phyloP scores from a whole-genome alignment of 192 early-diverging fungal genomes.

The Coemansia sp. region DNA sequence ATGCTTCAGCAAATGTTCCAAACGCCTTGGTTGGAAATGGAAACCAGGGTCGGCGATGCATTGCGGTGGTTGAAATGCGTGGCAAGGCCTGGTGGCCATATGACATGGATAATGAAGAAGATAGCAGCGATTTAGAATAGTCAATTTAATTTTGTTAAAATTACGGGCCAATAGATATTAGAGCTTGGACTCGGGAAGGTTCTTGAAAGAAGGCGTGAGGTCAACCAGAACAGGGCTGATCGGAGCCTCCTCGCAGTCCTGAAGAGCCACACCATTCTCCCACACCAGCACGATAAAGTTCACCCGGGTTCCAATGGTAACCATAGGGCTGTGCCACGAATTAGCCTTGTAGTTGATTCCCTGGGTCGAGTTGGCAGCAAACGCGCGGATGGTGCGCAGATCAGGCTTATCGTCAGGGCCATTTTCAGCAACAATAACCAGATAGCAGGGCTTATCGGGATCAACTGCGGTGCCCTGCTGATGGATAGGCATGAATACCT shows the following conservation, averaged over 20 bases:
- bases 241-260: conserved; percentile 70
- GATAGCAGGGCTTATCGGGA: conserved; percentile 55
- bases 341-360: conserved; percentile 80
- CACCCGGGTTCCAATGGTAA: conserved; percentile 61
- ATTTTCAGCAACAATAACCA: conserved; percentile 81
- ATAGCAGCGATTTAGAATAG: background rate
- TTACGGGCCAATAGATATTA: conserved; percentile 1
- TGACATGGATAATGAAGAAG: conserved; percentile 46
- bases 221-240: conserved; percentile 37
- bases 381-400: conserved; percentile 68
- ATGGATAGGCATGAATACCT: conserved; percentile 80
- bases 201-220: conserved; percentile 44
- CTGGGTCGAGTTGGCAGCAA: conserved; percentile 67
- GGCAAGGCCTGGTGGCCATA: conserved; percentile 47
- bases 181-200: conserved; percentile 28
- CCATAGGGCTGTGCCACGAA: conserved; percentile 91
- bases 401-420: conserved; percentile 69
- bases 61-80: conserved; percentile 34
- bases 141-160: no score
- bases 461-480: conserved; percentile 19
- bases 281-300: conserved; percentile 75
- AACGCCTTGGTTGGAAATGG: conserved; percentile 27
- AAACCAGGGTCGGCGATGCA: conserved; percentile 30
- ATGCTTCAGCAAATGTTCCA: conserved; percentile 12
- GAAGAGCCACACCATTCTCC: conserved; percentile 68